phyloP scores from a whole-genome alignment of 257 asterid genomes.

The Plantago ovata region DNA sequence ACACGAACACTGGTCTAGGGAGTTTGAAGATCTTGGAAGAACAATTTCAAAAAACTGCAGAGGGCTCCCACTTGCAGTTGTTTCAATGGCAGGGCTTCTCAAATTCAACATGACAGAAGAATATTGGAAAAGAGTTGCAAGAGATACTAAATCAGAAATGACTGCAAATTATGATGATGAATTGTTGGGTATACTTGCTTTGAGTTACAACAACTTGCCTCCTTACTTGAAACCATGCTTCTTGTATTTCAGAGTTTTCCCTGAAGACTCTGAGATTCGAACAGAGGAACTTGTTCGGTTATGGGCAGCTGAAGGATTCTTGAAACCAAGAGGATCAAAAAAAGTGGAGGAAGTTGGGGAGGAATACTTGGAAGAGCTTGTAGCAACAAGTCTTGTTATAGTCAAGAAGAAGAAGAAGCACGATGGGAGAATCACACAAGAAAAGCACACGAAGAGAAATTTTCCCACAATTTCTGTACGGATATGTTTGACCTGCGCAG shows the following conservation, averaged over 20 bases:
- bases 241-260: neutral
- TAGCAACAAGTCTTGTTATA: neutral
- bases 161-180: neutral
- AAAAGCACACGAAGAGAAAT: slow-evolving; percentile 1
- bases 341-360: neutral
- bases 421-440: neutral
- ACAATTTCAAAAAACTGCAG: neutral
- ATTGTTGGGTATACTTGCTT: neutral
- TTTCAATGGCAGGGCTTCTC: neutral
- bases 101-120: neutral
- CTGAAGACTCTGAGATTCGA: neutral
- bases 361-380: neutral
- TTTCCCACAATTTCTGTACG: neutral
- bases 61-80: neutral
- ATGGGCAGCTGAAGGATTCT: neutral
- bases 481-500: neutral
- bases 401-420: neutral
- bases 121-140: neutral
- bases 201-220: slow-evolving; percentile 1
- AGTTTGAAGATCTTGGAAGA: neutral
- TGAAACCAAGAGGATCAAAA: slow-evolving; percentile 1
- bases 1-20: neutral
- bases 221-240: neutral
- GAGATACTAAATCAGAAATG: neutral
- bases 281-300: neutral